Evolutionary conservation across 257 asterid genomes (phyloP), one percentile per base, ranked within the genome.

Genomic region (Plectranthus barbatus): DNA sequence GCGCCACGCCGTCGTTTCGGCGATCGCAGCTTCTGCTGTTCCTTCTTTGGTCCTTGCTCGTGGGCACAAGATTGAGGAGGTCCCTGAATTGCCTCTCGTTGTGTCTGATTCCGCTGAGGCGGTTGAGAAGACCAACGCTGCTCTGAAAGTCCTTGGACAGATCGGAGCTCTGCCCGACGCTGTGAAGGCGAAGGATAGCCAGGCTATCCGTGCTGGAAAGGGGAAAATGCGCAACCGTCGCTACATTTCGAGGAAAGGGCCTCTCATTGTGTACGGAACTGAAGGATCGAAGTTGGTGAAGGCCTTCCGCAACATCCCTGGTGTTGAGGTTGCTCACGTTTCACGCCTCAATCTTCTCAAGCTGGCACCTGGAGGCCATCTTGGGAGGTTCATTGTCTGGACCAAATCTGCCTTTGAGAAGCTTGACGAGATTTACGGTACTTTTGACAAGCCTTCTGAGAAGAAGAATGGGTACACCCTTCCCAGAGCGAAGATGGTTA

Each of bases 261-360:
- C 97, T 0, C 74, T 90, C 11, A 13, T 90, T 7, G 97, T 90
- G 4, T 90, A 87, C 26, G 92, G 95, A 10, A 85, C 83, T 1
- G 97, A 90, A 53, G 95, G 95, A 1, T 81, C 95, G 0, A 90
- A 87, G 78, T 70, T 90, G 1, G 92, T 81, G 0, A 87, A 83
- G 80, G 92, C 97, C 7, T 90, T 90, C 74, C 76, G 95, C 41
- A 87, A 90, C 68, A 74, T 90, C 6, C 88, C 97, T 1, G 95
- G 97, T 3, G 88, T 87, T 0, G 97, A 87, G 10, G 56, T 90
- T 4, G 87, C 92, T 0, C 94, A 90, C 3, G 89, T 87, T n/a
- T n/a, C n/a, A n/a, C n/a, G n/a, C n/a, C n/a, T n/a, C n/a, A n/a
- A n/a, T n/a, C n/a, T n/a, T n/a, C n/a, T n/a, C n/a, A n/a, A n/a